Base-by-base conservation (phyloP, 2,329 filamentous ascomycete genomes). In the Hirsutella thompsonii region DNA sequence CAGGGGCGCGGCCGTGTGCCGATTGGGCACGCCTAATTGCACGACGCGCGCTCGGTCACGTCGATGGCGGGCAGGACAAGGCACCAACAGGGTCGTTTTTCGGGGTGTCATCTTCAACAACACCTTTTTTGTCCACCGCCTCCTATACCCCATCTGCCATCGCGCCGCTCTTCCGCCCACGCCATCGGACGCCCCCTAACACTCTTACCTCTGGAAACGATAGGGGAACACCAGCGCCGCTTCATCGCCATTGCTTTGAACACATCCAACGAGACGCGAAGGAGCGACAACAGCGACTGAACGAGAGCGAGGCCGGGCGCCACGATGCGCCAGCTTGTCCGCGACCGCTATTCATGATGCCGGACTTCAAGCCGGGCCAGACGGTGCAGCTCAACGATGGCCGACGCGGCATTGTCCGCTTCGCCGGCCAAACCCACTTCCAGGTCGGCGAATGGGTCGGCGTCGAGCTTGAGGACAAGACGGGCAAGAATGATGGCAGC, bases 401-500 rank as follows among this genome's bases (percentile, higher is more conserved):
- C 54, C 81, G 83, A 52, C 74, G 74, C 51, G 92, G 76, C 51
- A 74, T 75, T 45, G 75, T 98, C 48, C 85, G 85, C 52, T 98
- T 85, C 62, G 69, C 86, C 45, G 92, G 92, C 53, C 67, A 73
- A 42, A 87, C 90, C 30, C 68, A 75, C 52, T 94, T 96, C 62
- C 79, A 87, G 43, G 67, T 72, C 5, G 90, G 89, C 47, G 79
- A 84, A 46, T 96, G 89, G 87, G 70, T 95, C 44, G 90, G 90
- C 48, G 76, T 96, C 44, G 89, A 94, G 66, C 75, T 96, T 42
- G 79, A 87, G 40, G 82, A 86, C 37, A 69, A 80, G 40, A 76
- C 74, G 18, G 90, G 92, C 26, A 96, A 96, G 68, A 96, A 96
- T 53, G 87, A 96, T 70, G 90, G 90, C 48, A 82, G 83, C 42